phyloP scores from a whole-genome alignment of 2,329 filamentous ascomycete species.

The Davidsoniella virescens region DNA sequence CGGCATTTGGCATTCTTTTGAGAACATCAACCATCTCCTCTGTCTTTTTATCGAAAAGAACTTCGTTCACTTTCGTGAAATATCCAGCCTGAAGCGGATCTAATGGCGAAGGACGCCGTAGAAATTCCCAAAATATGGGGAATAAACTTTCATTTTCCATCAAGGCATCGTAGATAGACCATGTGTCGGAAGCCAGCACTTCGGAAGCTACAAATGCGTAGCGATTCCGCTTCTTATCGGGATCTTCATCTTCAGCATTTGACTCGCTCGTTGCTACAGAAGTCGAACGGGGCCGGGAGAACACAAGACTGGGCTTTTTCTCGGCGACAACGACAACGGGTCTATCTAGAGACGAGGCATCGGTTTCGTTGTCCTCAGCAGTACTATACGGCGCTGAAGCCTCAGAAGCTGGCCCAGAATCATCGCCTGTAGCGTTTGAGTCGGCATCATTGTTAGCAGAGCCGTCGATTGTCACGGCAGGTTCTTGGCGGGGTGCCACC shows the following conservation, averaged over 20 bases:
- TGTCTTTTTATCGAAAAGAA: constrained; percentile 94
- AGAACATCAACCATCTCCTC: constrained; percentile 90
- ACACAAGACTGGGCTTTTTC: constrained; percentile 20
- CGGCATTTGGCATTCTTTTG: constrained; percentile 64
- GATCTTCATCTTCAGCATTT: constrained; percentile 49
- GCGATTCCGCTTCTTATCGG: constrained; percentile 79
- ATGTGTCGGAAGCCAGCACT: constrained; percentile 86
- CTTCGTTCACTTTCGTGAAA: constrained; percentile 97
- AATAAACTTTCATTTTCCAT: constrained; percentile 70
- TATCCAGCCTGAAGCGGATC: constrained; percentile 92
- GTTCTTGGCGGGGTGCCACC: constrained; percentile 54
- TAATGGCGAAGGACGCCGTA: constrained; percentile 68
- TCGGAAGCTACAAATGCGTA: constrained; percentile 91
- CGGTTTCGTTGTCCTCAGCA: constrained; percentile 21
- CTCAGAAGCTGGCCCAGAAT: constrained; percentile 23
- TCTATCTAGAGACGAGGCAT: constrained; percentile 10
- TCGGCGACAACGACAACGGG: constrained; percentile 13
- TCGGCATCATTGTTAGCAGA: constrained; percentile 47
- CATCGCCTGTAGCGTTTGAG: constrained; percentile 31
- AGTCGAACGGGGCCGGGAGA: constrained; percentile 36
- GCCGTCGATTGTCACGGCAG: constrained; percentile 23
- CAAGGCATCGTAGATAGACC: constrained; percentile 87
- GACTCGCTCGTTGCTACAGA: constrained; percentile 32
- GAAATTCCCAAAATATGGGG: constrained; percentile 77
- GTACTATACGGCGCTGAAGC: not conserved